phyloP scores from a whole-genome alignment of 805 yeast species.

The Starmera pachycereana region DNA sequence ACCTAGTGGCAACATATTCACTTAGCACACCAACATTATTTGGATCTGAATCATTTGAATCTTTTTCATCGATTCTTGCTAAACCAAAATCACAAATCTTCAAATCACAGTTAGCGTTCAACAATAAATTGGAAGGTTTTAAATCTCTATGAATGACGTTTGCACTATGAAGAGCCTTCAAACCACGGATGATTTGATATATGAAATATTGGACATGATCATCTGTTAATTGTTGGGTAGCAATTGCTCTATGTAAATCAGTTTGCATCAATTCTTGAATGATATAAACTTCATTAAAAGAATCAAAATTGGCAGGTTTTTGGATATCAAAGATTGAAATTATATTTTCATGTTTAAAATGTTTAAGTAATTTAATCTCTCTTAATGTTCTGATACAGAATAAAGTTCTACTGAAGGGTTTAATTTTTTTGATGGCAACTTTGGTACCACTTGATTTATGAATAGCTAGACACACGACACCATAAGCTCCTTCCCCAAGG shows the following conservation, averaged over 20 bases:
- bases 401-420: conserved; percentile 84
- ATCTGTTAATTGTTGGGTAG: conserved; percentile 75
- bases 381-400: conserved; percentile 83
- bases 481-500: conserved; percentile 95
- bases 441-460: conserved; percentile 78
- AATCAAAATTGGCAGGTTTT: conserved; percentile 64
- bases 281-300: conserved; percentile 79
- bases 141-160: conserved; percentile 89
- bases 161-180: conserved; percentile 88
- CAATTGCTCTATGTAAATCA: conserved; percentile 70
- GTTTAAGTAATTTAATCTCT: conserved; percentile 79
- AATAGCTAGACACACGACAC: conserved; percentile 82
- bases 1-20: conserved; percentile 93
- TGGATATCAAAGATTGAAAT: conserved; percentile 85
- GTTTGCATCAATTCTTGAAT: conserved; percentile 87
- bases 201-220: conserved; percentile 92
- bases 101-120: conserved; percentile 88
- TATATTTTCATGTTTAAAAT: conserved; percentile 90
- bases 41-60: conserved; percentile 28
- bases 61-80: conserved; percentile 38
- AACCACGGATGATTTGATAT: conserved; percentile 83
- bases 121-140: conserved; percentile 78
- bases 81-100: conserved; percentile 93
- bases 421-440: conserved; percentile 93
- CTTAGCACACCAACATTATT: conserved; percentile 79